These are phyloP conservation scores for Coemansia interrupta DNA, from an alignment of 192 early-diverging fungal species.

Conservation along the genomic window DNA sequence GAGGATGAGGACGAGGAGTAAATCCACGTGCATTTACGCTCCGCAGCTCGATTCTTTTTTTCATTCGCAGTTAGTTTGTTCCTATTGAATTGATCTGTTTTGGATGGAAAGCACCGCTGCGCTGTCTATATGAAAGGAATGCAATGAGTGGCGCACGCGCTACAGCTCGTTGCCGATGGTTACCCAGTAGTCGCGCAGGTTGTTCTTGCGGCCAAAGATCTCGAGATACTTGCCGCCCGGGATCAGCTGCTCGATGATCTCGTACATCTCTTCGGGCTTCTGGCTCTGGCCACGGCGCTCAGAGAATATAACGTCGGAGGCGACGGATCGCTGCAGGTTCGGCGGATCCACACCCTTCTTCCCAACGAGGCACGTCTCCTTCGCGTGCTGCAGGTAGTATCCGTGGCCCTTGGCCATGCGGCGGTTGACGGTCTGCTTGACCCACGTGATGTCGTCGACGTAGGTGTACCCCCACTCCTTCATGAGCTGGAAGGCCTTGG, in stretches of 20 bases:
- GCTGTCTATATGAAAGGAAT: neutral
- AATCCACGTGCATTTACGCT: neutral
- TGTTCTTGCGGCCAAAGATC: constrained; percentile 96
- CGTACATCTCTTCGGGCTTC: constrained; percentile 94
- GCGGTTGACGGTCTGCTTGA: constrained; percentile 94
- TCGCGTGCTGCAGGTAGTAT: constrained; percentile 95
- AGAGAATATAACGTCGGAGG: constrained; percentile 89
- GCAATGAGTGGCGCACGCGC: neutral
- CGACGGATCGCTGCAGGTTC: constrained; percentile 65
- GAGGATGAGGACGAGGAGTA: constrained; percentile 46
- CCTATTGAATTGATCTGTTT: neutral
- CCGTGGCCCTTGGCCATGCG: constrained; percentile 97
- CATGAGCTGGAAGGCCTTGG: constrained; percentile 91
- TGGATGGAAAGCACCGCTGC: neutral
- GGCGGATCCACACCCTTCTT: constrained; percentile 79
- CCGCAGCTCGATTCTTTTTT: neutral
- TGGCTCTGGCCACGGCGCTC: constrained; percentile 93
- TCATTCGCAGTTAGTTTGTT: constrained; percentile 11
- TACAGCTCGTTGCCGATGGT: constrained; percentile 95
- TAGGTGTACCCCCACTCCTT: constrained; percentile 93
- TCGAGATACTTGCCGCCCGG: constrained; percentile 90
- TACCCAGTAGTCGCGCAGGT: constrained; percentile 93
- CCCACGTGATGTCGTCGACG: constrained; percentile 95
- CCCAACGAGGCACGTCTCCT: constrained; percentile 95
- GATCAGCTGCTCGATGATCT: constrained; percentile 89